These are phyloP conservation scores for Prunus salicina DNA, from an alignment of 306 rosid genomes.

Conservation along the genomic window DNA sequence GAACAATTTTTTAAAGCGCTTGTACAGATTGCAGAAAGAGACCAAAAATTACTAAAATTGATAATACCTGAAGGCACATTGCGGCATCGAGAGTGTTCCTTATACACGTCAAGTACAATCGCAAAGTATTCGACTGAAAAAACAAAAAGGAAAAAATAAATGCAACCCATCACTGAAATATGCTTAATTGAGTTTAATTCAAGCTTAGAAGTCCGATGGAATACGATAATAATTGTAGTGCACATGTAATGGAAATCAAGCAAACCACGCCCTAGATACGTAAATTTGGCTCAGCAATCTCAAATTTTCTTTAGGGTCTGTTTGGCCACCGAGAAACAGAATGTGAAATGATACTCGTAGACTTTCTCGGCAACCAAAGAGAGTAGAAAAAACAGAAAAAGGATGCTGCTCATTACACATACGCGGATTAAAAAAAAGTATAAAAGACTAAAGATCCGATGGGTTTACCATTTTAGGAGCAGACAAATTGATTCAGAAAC, in stretches of 20 bases:
- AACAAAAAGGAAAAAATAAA: background rate
- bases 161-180: background rate
- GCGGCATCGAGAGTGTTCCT: conserved; percentile 94
- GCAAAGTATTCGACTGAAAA: conserved; percentile 58
- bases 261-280: background rate
- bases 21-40: background rate
- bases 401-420: background rate
- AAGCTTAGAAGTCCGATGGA: background rate
- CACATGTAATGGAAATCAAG: background rate
- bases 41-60: background rate
- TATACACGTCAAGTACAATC: conserved; percentile 80
- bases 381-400: background rate
- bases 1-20: background rate
- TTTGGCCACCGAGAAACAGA: background rate
- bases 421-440: background rate
- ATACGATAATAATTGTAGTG: background rate
- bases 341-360: background rate
- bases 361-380: conserved; percentile 20
- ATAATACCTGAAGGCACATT: conserved; percentile 85
- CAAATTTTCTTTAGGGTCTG: background rate
- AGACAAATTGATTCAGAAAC: background rate
- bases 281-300: background rate
- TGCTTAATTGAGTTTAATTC: background rate
- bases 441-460: background rate
- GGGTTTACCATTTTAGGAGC: conserved; percentile 18